phyloP scores from a whole-genome alignment of 2,329 filamentous ascomycete genomes.

The Clarireedia paspali region DNA sequence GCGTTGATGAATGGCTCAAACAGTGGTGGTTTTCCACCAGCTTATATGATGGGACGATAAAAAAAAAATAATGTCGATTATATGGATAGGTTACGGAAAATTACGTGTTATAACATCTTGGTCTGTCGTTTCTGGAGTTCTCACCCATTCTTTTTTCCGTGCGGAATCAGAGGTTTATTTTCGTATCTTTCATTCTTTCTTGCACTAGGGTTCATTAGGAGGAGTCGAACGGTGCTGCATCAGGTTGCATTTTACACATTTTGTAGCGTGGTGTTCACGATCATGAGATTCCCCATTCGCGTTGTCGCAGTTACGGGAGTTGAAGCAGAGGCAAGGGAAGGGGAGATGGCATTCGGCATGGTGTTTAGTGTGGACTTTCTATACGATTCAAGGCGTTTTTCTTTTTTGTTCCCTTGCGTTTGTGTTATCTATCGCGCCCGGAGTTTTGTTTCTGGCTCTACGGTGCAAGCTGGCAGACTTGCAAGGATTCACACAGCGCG shows the following conservation, averaged over 20 bases:
- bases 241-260: conserved; percentile 21
- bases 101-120: background rate
- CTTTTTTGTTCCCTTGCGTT: conserved; percentile 15
- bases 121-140: conserved; percentile 13
- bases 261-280: conserved; percentile 28
- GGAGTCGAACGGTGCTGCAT: conserved; percentile 25
- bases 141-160: conserved; percentile 3
- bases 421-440: conserved; percentile 24
- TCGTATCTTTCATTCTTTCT: conserved; percentile 14
- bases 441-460: conserved; percentile 20
- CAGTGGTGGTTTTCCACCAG: conserved; percentile 25
- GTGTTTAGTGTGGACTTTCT: conserved; percentile 19
- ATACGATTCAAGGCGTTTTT: conserved; percentile 8
- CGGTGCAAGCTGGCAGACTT: conserved; percentile 27
- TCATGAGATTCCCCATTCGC: conserved; percentile 30
- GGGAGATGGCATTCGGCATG: conserved; percentile 24
- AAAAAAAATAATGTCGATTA: conserved; percentile 8
- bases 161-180: conserved; percentile 4
- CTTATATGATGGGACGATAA: conserved; percentile 32
- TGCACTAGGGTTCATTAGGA: conserved; percentile 20
- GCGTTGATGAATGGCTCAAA: conserved; percentile 25
- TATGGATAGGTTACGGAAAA: background rate
- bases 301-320: conserved; percentile 27
- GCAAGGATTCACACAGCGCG: conserved; percentile 11
- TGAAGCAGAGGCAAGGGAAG: conserved; percentile 23